Conservation (phyloP, 495 filamentous ascomycete species). For the Poronia punctata region DNA sequence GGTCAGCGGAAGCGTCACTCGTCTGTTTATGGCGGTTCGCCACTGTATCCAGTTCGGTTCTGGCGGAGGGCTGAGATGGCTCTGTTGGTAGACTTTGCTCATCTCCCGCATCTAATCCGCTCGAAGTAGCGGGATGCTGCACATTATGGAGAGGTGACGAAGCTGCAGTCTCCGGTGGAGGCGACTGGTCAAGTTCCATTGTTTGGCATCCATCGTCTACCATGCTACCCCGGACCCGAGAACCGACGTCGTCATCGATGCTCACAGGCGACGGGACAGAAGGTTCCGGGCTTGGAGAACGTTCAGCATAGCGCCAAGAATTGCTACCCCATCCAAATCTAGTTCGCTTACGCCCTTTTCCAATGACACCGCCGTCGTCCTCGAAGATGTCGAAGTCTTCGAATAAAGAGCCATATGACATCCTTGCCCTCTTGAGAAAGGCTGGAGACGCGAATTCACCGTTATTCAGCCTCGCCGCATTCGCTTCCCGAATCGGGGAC, state of each 20-base stretch:
- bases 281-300: slow-evolving; percentile 58
- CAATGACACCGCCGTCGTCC: slow-evolving; percentile 60
- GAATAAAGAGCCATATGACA: slow-evolving; percentile 53
- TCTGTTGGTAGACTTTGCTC: too few species aligned
- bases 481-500: slow-evolving; percentile 1
- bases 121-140: too few species aligned
- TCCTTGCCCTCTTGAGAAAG: slow-evolving; percentile 59
- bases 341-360: slow-evolving; percentile 62
- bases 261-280: slow-evolving; percentile 18
- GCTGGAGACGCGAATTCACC: slow-evolving; percentile 66
- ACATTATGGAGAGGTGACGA: too few species aligned
- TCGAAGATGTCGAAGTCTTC: slow-evolving; percentile 61
- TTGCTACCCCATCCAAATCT: slow-evolving; percentile 62
- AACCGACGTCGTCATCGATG: not conserved
- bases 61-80: too few species aligned
- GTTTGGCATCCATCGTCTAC: slow-evolving; percentile 43
- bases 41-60: too few species aligned
- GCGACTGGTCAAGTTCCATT: slow-evolving; percentile 28
- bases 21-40: too few species aligned
- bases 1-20: too few species aligned
- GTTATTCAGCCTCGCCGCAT: slow-evolving; percentile 14
- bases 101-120: too few species aligned
- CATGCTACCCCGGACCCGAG: slow-evolving; percentile 21
- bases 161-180: slow-evolving; percentile 3
- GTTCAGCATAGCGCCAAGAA: slow-evolving; percentile 65